These are phyloP conservation scores for Sporothrix inflata DNA, from an alignment of 2,329 filamentous ascomycete genomes.

Conservation along the genomic window DNA sequence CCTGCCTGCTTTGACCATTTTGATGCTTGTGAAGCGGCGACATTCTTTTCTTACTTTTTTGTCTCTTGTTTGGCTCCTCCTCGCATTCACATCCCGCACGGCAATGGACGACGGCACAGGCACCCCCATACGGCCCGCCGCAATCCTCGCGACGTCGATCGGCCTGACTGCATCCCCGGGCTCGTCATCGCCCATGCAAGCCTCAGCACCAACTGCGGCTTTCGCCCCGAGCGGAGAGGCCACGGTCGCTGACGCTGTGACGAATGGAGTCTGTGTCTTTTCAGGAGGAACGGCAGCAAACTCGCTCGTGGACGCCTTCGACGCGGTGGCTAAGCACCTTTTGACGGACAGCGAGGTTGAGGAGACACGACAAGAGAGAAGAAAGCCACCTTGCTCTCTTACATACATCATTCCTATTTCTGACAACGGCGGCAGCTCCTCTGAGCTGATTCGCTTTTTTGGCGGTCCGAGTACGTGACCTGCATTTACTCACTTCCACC, in stretches of 20 bases:
- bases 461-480: conserved; percentile 75
- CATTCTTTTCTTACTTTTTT: not conserved
- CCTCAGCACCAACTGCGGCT: not conserved
- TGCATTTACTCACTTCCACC: conserved; percentile 6
- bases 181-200: conserved; percentile 14
- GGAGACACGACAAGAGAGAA: conserved; percentile 45
- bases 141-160: conserved; percentile 6
- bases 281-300: conserved; percentile 95
- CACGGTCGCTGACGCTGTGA: not conserved
- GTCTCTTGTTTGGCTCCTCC: not conserved
- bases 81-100: not conserved
- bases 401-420: conserved; percentile 93
- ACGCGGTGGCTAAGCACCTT: conserved; percentile 52
- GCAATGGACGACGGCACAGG: conserved; percentile 31
- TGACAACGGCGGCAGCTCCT: conserved; percentile 93
- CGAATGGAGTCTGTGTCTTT: conserved; percentile 76
- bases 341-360: not conserved
- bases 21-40: not conserved
- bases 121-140: conserved; percentile 27
- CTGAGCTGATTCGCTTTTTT: conserved; percentile 90
- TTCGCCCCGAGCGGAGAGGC: not conserved
- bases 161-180: conserved; percentile 17
- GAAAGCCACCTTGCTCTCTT: conserved; percentile 62
- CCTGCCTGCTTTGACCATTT: not conserved
- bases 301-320: conserved; percentile 89